Evolutionary conservation across 2,329 filamentous ascomycete species (phyloP).

Genomic region (Paecilomyces niveus): DNA sequence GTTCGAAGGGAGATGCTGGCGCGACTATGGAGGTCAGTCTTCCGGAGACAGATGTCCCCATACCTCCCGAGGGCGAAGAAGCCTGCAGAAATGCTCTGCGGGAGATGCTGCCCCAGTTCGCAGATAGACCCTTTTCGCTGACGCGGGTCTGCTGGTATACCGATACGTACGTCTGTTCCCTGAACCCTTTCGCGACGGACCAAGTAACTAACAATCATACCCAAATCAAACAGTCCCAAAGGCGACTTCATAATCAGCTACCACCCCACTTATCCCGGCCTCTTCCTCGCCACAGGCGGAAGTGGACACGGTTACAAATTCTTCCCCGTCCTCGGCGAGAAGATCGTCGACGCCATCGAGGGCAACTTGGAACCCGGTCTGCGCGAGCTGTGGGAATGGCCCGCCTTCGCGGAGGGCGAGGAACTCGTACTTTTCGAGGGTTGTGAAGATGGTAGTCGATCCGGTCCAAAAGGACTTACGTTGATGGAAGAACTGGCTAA

Average conservation of each 20-base stretch:
- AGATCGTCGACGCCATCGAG: conserved; percentile 42
- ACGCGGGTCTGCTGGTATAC: conserved; percentile 70
- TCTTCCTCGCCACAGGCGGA: conserved; percentile 47
- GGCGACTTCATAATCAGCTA: conserved; percentile 66
- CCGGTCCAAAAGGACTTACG: conserved; percentile 26
- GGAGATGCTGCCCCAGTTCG: conserved; percentile 55
- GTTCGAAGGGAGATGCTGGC: conserved; percentile 8
- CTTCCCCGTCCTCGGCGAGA: conserved; percentile 47
- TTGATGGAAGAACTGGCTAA: conserved; percentile 31
- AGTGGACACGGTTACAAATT: conserved; percentile 51
- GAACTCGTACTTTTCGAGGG: conserved; percentile 16
- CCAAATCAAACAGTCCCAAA: conserved; percentile 37
- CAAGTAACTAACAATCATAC: not conserved
- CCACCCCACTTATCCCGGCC: conserved; percentile 51
- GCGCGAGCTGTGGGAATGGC: conserved; percentile 38
- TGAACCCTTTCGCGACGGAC: not conserved
- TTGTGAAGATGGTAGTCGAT: conserved; percentile 31
- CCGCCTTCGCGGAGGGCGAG: conserved; percentile 11
- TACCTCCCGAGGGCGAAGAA: conserved; percentile 51
- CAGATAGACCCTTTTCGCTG: conserved; percentile 52
- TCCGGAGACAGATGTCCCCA: conserved; percentile 27
- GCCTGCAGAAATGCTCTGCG: conserved; percentile 56
- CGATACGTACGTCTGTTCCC: conserved; percentile 47
- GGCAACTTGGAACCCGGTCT: conserved; percentile 37
- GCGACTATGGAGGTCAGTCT: conserved; percentile 31